phyloP scores from a whole-genome alignment of 768 basidiomycete species.

The Mycena capillaripes region DNA sequence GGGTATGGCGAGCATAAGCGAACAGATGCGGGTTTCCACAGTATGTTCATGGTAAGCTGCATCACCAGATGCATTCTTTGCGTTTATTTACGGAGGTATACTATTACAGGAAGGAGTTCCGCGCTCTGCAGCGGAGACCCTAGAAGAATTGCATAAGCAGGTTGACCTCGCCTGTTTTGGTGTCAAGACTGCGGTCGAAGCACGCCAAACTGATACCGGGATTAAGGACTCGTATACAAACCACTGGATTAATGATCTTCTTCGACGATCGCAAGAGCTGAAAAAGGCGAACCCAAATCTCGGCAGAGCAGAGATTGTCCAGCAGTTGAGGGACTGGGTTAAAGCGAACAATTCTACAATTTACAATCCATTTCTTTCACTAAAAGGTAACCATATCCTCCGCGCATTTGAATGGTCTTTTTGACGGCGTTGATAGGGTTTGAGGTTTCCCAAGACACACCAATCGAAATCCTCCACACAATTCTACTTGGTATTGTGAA shows the following conservation, averaged over 20 bases:
- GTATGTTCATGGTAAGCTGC: slow-evolving; percentile 46
- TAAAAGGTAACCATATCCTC: slow-evolving; percentile 39
- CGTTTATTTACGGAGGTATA: background rate
- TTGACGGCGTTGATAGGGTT: slow-evolving; percentile 21
- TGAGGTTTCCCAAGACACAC: slow-evolving; percentile 25
- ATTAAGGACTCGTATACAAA: slow-evolving; percentile 55
- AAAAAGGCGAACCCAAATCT: slow-evolving; percentile 37
- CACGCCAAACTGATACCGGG: slow-evolving; percentile 48
- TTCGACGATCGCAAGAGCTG: slow-evolving; percentile 38
- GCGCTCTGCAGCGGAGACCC: background rate
- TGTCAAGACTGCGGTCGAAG: slow-evolving; percentile 42
- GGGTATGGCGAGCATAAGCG: slow-evolving; percentile 51
- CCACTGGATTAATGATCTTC: slow-evolving; percentile 52
- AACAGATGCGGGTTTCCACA: slow-evolving; percentile 49
- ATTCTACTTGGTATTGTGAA: slow-evolving; percentile 45
- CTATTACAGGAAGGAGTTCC: background rate
- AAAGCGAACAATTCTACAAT: slow-evolving; percentile 36
- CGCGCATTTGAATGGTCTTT: too few relatives aligned
- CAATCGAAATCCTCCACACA: slow-evolving; percentile 46
- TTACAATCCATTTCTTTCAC: slow-evolving; percentile 48
- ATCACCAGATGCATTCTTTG: background rate
- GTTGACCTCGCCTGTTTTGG: slow-evolving; percentile 33
- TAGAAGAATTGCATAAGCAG: background rate
- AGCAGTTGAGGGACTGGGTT: slow-evolving; percentile 46
- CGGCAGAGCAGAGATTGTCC: slow-evolving; percentile 37